phyloP scores from a whole-genome alignment of 2,329 filamentous ascomycete species.

The Sarocladium oryzae region DNA sequence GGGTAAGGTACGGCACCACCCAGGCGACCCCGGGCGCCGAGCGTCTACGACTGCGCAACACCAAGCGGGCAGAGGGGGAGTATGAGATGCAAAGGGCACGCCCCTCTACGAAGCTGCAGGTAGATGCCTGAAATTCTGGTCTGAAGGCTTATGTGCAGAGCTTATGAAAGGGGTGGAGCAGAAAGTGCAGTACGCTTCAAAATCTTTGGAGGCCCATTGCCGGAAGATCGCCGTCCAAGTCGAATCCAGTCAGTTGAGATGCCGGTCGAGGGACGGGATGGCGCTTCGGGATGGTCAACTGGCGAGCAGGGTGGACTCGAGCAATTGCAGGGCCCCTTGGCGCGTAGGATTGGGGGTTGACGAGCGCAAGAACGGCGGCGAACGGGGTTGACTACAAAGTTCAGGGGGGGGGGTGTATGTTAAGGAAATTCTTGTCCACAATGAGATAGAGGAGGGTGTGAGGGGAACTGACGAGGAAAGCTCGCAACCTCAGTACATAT shows the following conservation, averaged over 20 bases:
- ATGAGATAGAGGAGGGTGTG: neutral
- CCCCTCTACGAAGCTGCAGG: neutral
- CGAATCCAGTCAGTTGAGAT: neutral
- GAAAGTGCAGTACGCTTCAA: neutral
- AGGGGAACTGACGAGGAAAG: neutral
- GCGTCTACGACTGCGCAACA: constrained; percentile 6
- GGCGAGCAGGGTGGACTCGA: neutral
- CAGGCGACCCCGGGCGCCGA: constrained; percentile 6
- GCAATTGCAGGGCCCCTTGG: neutral
- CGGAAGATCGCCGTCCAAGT: constrained; percentile 1
- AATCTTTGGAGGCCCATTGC: neutral
- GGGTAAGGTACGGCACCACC: constrained; percentile 8
- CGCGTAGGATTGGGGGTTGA: neutral
- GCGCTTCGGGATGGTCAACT: constrained; percentile 8
- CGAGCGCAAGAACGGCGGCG: neutral
- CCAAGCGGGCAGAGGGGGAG: neutral
- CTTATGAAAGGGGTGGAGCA: neutral
- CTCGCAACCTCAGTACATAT: neutral
- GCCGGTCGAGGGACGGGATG: constrained; percentile 4
- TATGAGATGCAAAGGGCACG: constrained; percentile 2
- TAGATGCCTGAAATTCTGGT: no score
- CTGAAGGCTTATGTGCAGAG: neutral
- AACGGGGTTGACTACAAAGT: neutral
- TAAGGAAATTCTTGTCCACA: neutral
- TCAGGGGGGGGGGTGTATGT: neutral